These are phyloP conservation scores for Taiozyma sp. DNA, from an alignment of 1,139 yeast species.

Conservation along the genomic window DNA sequence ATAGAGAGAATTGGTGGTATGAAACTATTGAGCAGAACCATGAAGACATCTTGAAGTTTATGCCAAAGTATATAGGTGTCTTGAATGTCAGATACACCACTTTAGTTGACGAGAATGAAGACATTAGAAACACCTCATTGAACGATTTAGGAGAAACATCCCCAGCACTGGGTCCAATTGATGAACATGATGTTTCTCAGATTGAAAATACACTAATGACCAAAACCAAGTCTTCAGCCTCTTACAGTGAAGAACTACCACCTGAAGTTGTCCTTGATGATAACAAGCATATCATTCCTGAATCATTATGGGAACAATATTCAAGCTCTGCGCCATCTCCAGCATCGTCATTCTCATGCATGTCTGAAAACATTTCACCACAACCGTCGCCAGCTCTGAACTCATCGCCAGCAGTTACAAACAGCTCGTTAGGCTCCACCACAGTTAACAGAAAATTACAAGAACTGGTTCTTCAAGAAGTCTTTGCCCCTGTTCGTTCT, in stretches of 20 bases:
- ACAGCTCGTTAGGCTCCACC: slow-evolving; percentile 47
- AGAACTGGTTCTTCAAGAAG: slow-evolving; percentile 63
- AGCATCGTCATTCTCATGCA: slow-evolving; percentile 25
- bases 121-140: slow-evolving; percentile 5
- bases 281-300: slow-evolving; percentile 84
- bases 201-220: slow-evolving; percentile 6
- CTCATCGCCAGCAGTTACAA: slow-evolving; percentile 18
- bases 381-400: slow-evolving; percentile 1
- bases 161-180: slow-evolving; percentile 14
- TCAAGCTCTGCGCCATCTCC: slow-evolving; percentile 22
- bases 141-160: slow-evolving; percentile 11
- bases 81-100: slow-evolving; percentile 70
- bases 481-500: slow-evolving; percentile 49
- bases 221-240: slow-evolving; percentile 13
- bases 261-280: slow-evolving; percentile 88
- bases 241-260: slow-evolving; percentile 32
- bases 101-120: slow-evolving; percentile 17
- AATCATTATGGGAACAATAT: slow-evolving; percentile 21
- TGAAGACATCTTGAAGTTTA: slow-evolving; percentile 68
- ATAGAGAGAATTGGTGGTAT: slow-evolving; percentile 86
- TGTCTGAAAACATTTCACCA: slow-evolving; percentile 17
- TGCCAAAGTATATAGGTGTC: slow-evolving; percentile 95
- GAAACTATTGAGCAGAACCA: slow-evolving; percentile 79
- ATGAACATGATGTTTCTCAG: slow-evolving; percentile 8
- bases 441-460: slow-evolving; percentile 58